Evolutionary conservation across 176 grass and related monocot genomes (phyloP).

Genomic region (Zea luxurians): DNA sequence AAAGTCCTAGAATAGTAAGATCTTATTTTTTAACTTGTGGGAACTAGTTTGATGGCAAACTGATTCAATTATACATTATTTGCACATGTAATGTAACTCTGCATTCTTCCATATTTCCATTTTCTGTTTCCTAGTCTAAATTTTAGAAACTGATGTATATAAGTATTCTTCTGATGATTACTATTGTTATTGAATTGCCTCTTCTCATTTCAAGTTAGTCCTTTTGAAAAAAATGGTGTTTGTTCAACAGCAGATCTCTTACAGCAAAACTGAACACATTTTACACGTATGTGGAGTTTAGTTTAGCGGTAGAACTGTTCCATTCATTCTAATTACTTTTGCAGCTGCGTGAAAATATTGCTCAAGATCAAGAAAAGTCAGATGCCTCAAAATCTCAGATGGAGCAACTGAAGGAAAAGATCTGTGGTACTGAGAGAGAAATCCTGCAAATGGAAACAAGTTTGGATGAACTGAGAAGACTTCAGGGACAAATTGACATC

Average conservation of each 20-base stretch:
- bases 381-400: conserved; percentile 85
- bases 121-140: not conserved
- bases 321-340: conserved; percentile 24
- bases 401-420: conserved; percentile 67
- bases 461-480: conserved; percentile 62
- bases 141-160: not conserved
- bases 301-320: conserved; percentile 1
- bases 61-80: conserved; percentile 12
- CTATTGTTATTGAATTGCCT: conserved; percentile 19
- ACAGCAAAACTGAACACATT: conserved; percentile 1
- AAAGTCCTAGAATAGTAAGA: not conserved
- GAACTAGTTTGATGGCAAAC: not conserved
- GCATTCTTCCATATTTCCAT: not conserved
- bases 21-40: not conserved
- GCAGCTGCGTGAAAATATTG: conserved; percentile 85
- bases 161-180: not conserved
- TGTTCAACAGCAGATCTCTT: conserved; percentile 16
- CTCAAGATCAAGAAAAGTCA: conserved; percentile 91
- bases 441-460: conserved; percentile 52
- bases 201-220: conserved; percentile 27
- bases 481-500: conserved; percentile 76
- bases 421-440: conserved; percentile 54
- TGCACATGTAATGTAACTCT: not conserved
- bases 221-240: conserved; percentile 10
- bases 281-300: not conserved